phyloP scores from a whole-genome alignment of 306 rosid genomes.

The Prunus davidiana region DNA sequence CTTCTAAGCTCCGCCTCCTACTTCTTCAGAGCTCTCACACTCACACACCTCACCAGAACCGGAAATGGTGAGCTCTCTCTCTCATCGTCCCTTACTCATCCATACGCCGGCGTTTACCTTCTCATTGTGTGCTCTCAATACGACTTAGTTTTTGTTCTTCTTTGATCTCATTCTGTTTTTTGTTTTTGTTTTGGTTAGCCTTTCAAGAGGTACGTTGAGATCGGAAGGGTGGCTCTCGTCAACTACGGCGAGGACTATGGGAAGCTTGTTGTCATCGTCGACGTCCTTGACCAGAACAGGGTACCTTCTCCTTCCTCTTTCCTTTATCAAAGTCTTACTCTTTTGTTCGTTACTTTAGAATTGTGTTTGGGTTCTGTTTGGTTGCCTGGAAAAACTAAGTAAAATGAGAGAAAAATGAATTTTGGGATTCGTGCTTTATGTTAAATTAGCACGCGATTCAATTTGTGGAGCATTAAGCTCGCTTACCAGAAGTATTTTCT shows the following conservation, averaged over 20 bases:
- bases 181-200: constrained; percentile 40
- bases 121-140: neutral
- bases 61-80: constrained; percentile 48
- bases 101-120: neutral
- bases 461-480: neutral
- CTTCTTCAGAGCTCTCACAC: neutral
- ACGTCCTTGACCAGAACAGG: constrained; percentile 84
- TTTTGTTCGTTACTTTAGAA: neutral
- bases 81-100: neutral
- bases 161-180: neutral
- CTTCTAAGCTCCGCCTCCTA: constrained; percentile 3
- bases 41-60: constrained; percentile 17
- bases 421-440: neutral
- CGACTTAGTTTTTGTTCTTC: neutral
- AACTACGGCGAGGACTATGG: constrained; percentile 92
- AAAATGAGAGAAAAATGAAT: too few relatives aligned
- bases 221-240: constrained; percentile 89
- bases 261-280: constrained; percentile 88
- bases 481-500: neutral
- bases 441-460: neutral
- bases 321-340: neutral
- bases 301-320: constrained; percentile 21
- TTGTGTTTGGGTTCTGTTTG: neutral
- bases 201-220: constrained; percentile 91
- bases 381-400: neutral